Evolutionary conservation across 1,284 basidiomycete genomes (phyloP).

Genomic region (Heterobasidion occidentale): DNA sequence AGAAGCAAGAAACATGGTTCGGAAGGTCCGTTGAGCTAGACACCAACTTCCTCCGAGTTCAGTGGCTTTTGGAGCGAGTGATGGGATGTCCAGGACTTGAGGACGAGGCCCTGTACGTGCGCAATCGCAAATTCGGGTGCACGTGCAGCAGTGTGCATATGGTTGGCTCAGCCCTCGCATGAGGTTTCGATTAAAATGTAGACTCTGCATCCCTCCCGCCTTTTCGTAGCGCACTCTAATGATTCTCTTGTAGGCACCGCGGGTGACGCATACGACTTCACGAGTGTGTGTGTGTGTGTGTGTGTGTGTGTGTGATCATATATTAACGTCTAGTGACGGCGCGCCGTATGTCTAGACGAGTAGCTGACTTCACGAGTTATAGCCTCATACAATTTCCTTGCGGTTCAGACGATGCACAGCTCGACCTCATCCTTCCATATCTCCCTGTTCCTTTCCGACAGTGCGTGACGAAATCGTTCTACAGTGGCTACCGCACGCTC

Average conservation of each 20-base stretch:
- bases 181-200: too few species aligned
- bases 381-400: too few species aligned
- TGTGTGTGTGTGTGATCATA: too few species aligned
- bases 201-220: too few species aligned
- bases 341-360: too few species aligned
- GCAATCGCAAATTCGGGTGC: not conserved
- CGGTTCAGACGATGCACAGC: too few species aligned
- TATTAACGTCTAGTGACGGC: too few species aligned
- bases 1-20: not conserved
- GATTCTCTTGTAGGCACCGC: too few species aligned
- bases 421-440: not conserved
- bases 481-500: not conserved
- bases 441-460: not conserved
- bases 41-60: not conserved
- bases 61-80: not conserved
- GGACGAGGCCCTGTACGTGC: not conserved
- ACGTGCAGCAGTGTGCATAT: not conserved
- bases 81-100: not conserved
- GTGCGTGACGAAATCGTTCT: not conserved
- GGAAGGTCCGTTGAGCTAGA: not conserved
- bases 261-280: too few species aligned
- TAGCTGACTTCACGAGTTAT: too few species aligned
- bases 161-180: not conserved
- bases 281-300: too few species aligned
- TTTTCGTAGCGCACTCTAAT: too few species aligned